Conservation (phyloP, 768 basidiomycete species). For the Hirschioporus abietinus region DNA sequence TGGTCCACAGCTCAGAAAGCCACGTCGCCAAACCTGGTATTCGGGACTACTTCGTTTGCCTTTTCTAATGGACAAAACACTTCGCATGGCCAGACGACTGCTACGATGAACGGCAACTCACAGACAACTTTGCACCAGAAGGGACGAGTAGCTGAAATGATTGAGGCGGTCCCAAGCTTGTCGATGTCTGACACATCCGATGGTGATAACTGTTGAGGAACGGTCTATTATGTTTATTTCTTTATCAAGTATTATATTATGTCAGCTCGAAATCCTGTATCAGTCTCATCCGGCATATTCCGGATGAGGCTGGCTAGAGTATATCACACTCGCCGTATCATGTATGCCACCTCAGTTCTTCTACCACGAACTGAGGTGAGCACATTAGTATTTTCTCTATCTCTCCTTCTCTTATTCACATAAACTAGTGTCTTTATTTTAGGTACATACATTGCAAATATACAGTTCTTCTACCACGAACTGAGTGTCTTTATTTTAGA, state of each 20-base stretch:
- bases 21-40: background rate
- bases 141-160: background rate
- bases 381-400: background rate
- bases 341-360: conserved; percentile 1
- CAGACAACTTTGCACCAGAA: background rate
- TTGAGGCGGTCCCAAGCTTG: background rate
- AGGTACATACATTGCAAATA: background rate
- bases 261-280: background rate
- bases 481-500: background rate
- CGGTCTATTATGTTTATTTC: too few relatives aligned
- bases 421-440: background rate
- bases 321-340: background rate
- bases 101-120: background rate
- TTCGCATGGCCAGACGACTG: background rate
- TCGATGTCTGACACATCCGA: background rate
- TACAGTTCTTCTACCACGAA: background rate
- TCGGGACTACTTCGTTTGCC: background rate
- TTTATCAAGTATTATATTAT: background rate
- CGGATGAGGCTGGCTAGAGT: background rate
- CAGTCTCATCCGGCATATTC: background rate
- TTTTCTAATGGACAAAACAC: background rate
- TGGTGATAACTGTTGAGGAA: too few relatives aligned
- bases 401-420: background rate
- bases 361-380: conserved; percentile 1
- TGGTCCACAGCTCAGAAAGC: background rate